Percentiles rank a stretch among this genome's conserved stretches.
These are phyloP conservation scores for Hypoxylon sp. DNA, from an alignment of 2,329 filamentous ascomycete species.

Conservation along the genomic window DNA sequence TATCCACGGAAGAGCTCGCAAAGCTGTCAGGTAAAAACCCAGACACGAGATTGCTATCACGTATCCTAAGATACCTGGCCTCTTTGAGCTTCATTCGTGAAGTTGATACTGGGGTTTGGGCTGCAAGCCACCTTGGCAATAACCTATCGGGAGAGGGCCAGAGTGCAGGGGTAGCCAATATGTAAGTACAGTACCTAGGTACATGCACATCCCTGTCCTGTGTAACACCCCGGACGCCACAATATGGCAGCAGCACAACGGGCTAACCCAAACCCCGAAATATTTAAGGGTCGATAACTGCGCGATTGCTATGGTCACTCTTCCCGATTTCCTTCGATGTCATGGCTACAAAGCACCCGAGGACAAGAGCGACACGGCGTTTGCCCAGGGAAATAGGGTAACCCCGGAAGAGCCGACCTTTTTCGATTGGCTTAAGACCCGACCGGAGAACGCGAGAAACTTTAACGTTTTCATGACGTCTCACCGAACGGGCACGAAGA, in stretches of 20 bases:
- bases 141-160: constrained; percentile 39
- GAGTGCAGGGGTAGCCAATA: constrained; percentile 33
- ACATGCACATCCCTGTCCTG: not conserved
- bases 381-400: constrained; percentile 37
- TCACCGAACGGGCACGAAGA: constrained; percentile 29
- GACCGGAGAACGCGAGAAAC: constrained; percentile 34
- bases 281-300: constrained; percentile 32
- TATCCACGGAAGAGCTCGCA: constrained; percentile 40
- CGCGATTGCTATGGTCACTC: constrained; percentile 20
- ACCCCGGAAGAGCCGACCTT: constrained; percentile 31
- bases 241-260: not conserved
- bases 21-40: constrained; percentile 31
- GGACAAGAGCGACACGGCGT: constrained; percentile 34
- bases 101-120: constrained; percentile 32
- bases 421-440: constrained; percentile 40
- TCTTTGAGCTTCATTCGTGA: constrained; percentile 36
- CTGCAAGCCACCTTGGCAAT: constrained; percentile 37
- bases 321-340: constrained; percentile 35
- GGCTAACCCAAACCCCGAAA: not conserved
- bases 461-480: constrained; percentile 40
- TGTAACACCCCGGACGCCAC: constrained; percentile 10
- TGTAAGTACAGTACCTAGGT: constrained; percentile 37
- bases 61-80: constrained; percentile 38
- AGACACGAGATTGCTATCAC: constrained; percentile 31
- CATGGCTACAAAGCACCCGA: constrained; percentile 30